Conservation (phyloP, 371 early-diverging fungal species). For the Smittium mucronatum region DNA sequence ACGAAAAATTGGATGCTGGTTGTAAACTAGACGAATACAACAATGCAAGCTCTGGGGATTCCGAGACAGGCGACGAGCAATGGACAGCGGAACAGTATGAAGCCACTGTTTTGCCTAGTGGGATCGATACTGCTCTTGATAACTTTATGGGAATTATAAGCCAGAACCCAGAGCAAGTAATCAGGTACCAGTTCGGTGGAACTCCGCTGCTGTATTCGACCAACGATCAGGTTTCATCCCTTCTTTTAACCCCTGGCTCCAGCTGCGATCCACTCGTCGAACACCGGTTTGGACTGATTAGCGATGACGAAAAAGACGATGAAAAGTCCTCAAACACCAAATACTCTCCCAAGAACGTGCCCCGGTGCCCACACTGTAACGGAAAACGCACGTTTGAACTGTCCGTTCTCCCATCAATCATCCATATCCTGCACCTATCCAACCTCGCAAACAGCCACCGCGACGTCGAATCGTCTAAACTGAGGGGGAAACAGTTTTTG, state of each 20-base stretch:
- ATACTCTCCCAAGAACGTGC: constrained; percentile 27
- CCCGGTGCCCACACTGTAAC: constrained; percentile 52
- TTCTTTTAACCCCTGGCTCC: constrained; percentile 19
- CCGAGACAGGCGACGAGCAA: constrained; percentile 26
- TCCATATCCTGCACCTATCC: constrained; percentile 35
- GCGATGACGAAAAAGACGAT: constrained; percentile 18
- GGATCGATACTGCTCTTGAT: constrained; percentile 65
- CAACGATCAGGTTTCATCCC: constrained; percentile 33
- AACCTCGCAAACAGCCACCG: constrained; percentile 16
- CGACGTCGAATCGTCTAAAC: constrained; percentile 26
- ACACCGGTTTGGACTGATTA: background rate
- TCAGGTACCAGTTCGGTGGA: constrained; percentile 64
- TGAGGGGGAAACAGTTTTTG: constrained; percentile 27
- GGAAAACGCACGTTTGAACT: constrained; percentile 73
- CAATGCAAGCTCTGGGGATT: background rate
- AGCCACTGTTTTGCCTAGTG: constrained; percentile 48
- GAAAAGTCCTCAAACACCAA: constrained; percentile 13
- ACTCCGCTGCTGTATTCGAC: constrained; percentile 53
- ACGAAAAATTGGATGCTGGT: background rate
- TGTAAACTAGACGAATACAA: background rate
- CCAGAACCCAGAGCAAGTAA: constrained; percentile 67
- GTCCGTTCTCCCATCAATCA: constrained; percentile 79
- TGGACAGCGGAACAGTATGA: constrained; percentile 81
- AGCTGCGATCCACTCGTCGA: background rate
- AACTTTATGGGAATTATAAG: constrained; percentile 57